phyloP scores from a whole-genome alignment of 257 asterid species.

The Anisodus tanguticus region DNA sequence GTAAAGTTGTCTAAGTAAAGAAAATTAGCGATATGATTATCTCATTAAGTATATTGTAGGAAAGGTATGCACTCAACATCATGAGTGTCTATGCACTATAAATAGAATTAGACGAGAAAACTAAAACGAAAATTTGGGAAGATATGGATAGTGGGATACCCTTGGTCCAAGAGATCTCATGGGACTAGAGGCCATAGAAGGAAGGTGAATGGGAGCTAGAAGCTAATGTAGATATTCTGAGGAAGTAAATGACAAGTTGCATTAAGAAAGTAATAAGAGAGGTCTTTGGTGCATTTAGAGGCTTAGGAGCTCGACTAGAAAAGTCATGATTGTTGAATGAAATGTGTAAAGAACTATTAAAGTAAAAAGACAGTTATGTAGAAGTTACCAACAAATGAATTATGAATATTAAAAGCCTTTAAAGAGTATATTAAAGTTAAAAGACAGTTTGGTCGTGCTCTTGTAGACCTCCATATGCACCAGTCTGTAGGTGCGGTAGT shows the following conservation, averaged over 20 bases:
- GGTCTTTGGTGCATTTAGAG: not conserved
- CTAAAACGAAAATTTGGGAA: not conserved
- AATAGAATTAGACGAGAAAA: not conserved
- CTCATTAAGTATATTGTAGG: not conserved
- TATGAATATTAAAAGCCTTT: not conserved
- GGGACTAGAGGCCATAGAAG: slow-evolving; percentile 10
- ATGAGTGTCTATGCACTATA: not conserved
- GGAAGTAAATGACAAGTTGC: not conserved
- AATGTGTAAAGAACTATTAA: slow-evolving; percentile 14
- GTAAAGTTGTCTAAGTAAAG: not conserved
- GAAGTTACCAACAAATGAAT: not conserved
- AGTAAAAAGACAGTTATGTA: not conserved
- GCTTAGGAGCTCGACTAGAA: not conserved
- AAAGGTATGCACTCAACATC: not conserved
- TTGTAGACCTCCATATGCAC: not conserved
- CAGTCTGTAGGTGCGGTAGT: not conserved
- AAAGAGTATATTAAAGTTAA: not conserved
- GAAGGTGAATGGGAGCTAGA: not conserved
- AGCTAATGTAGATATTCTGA: not conserved
- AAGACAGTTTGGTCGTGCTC: not conserved
- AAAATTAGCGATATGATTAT: not conserved
- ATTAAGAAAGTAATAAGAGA: not conserved
- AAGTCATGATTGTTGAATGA: not conserved
- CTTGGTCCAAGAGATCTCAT: not conserved
- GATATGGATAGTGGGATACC: not conserved